Percentiles rank a stretch among this genome's conserved stretches.
These are phyloP conservation scores for Russula brevipes DNA, from an alignment of 768 basidiomycete genomes.

Conservation along the genomic window DNA sequence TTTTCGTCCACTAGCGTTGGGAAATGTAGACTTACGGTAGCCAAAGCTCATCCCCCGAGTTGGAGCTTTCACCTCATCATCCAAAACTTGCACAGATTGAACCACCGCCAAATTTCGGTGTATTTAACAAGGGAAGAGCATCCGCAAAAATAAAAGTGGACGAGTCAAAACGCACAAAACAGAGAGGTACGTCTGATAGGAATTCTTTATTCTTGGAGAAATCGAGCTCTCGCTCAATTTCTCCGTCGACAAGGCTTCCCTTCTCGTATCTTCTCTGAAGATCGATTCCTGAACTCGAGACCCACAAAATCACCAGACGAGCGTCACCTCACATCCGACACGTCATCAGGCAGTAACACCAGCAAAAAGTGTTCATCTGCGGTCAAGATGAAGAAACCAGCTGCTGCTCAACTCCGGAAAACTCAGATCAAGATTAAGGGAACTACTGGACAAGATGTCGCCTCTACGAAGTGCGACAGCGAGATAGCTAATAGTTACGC, in stretches of 20 bases:
- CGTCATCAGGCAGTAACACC: not conserved
- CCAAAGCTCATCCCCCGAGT: not conserved
- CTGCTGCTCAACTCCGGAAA: not conserved
- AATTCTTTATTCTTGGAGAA: not conserved
- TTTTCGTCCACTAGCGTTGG: constrained; percentile 60
- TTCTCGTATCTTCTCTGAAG: constrained; percentile 27
- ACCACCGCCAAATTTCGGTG: constrained; percentile 43
- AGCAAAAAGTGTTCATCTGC: not conserved
- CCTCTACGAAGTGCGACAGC: not conserved
- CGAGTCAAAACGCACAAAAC: constrained; percentile 29
- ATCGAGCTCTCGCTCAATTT: not conserved
- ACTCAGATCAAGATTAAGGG: constrained; percentile 9
- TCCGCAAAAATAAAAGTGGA: constrained; percentile 40
- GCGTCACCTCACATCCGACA: not conserved
- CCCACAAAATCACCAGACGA: not conserved
- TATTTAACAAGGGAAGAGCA: constrained; percentile 62
- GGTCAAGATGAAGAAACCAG: not conserved
- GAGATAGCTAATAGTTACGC: not conserved
- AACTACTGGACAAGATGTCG: not conserved
- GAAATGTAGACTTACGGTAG: constrained; percentile 57
- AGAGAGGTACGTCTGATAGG: constrained; percentile 26
- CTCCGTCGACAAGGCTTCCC: constrained; percentile 10
- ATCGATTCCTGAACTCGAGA: constrained; percentile 25
- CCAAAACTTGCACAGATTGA: constrained; percentile 37
- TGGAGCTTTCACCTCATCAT: not conserved